A percentile compares a stretch with the other conserved stretches of the same genome.
These are phyloP conservation scores for Papiliotrema nemorosa DNA, from an alignment of 1,284 basidiomycete genomes.

Conservation along the genomic window DNA sequence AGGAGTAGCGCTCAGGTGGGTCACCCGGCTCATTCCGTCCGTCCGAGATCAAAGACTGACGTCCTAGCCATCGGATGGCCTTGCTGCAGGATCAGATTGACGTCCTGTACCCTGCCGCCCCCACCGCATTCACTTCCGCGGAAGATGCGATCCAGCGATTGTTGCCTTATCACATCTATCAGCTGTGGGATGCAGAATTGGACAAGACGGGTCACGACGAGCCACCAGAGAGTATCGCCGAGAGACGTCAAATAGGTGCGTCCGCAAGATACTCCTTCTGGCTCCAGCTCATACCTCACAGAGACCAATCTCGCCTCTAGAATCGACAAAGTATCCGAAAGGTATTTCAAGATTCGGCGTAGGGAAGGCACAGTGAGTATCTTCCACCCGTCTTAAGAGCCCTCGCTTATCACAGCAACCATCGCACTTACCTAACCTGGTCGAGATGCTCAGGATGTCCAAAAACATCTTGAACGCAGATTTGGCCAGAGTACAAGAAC, in stretches of 20 bases:
- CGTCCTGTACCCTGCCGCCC: constrained; percentile 26
- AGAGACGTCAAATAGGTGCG: constrained; percentile 4
- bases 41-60: neutral
- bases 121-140: constrained; percentile 26
- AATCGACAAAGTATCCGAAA: constrained; percentile 23
- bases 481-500: constrained; percentile 20
- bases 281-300: neutral
- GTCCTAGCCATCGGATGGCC: constrained; percentile 31
- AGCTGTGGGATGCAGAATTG: constrained; percentile 41
- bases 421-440: constrained; percentile 31
- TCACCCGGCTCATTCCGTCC: neutral
- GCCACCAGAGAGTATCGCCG: constrained; percentile 8
- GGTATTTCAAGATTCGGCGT: constrained; percentile 25
- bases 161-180: constrained; percentile 45
- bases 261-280: neutral
- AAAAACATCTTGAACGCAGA: constrained; percentile 27
- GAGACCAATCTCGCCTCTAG: neutral
- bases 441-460: constrained; percentile 27
- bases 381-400: neutral
- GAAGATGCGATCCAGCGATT: constrained; percentile 38
- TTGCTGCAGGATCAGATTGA: constrained; percentile 34
- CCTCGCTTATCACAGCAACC: constrained; percentile 18
- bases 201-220: constrained; percentile 5
- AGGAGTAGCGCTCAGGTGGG: neutral
- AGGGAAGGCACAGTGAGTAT: constrained; percentile 34